phyloP scores from a whole-genome alignment of 2,329 filamentous ascomycete species.

The Colletotrichum coccodes region DNA sequence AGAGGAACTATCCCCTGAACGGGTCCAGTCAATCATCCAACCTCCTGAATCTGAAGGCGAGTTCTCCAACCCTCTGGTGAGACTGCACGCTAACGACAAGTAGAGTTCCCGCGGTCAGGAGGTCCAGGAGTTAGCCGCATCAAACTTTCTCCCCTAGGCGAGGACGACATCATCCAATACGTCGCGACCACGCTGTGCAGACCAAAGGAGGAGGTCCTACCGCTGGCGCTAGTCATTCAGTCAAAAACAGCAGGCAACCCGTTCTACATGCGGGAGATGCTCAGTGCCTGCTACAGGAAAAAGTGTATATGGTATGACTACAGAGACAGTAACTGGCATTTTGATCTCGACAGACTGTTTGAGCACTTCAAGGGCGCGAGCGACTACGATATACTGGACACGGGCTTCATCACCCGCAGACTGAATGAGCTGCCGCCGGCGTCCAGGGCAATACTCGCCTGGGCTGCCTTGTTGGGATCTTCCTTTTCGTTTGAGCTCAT shows the following conservation, averaged over 20 bases:
- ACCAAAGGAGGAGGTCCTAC: conserved; percentile 75
- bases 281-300: conserved; percentile 86
- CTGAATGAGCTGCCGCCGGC: conserved; percentile 79
- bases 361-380: conserved; percentile 83
- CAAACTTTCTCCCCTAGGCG: conserved; percentile 76
- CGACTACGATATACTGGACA: conserved; percentile 83
- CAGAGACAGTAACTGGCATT: conserved; percentile 83
- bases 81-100: conserved; percentile 37
- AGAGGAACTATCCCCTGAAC: conserved; percentile 69
- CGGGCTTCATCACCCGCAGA: conserved; percentile 82
- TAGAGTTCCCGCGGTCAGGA: conserved; percentile 55
- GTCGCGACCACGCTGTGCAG: conserved; percentile 85
- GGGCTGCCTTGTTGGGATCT: conserved; percentile 85
- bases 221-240: conserved; percentile 85
- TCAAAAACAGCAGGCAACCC: conserved; percentile 90
- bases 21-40: conserved; percentile 63
- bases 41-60: conserved; percentile 64
- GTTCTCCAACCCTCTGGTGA: not conserved
- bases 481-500: conserved; percentile 87
- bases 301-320: conserved; percentile 94
- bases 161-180: conserved; percentile 84
- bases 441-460: conserved; percentile 83
- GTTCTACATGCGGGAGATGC: conserved; percentile 92
- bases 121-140: conserved; percentile 75
- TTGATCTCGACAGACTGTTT: conserved; percentile 86